Base-by-base conservation (phyloP, 306 rosid species). In the Lathyrus aphaca region DNA sequence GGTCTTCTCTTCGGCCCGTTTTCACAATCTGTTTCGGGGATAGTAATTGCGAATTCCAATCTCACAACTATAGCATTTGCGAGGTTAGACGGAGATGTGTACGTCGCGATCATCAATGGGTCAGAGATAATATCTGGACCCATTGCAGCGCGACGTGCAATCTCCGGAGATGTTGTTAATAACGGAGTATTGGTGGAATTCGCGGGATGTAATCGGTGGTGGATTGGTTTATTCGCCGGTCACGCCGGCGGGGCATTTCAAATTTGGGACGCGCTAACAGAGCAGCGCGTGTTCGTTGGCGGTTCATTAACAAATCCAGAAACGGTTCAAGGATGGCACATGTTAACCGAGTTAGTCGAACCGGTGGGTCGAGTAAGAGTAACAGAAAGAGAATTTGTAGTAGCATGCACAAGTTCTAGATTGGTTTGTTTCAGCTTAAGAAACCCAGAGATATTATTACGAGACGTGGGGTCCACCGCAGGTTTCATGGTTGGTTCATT, bases 171-270 rank as follows among this genome's bases (percentile, higher is more conserved):
- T 4, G 87, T 83, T 5, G 68, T 89, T 0, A 71, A 74, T 12
- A 93, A 86, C 13, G 99, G 99, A 0, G 91, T 63, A 0, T 6
- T 95, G 4, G 95, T 89, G 0, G 97, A 88, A 54, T 95, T 95
- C 44, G 74, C 87, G 0, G 99, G 97, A 0, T 77, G 78, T 5
- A 78, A 32, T 0, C 67, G 79, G 0, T 86, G 87, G 88, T 95
- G 99, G 99, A 86, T 91, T 11, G 99, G 97, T 1, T 82, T 95
- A 0, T 91, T 72, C 15, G 99, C 99, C 0, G 99, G 99, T 0
- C 78, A 75, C 0, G 83, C 97, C 0, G 96, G 89, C 0, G 82
- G 83, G 12, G 82, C 99, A 0, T 84, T 91, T 16, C 99, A 84
- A 40, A 77, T 95, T 0, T 95, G 99, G 99, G 85, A 91, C 23